Conservation (phyloP, 345 rosid species). For the Mangifera indica region DNA sequence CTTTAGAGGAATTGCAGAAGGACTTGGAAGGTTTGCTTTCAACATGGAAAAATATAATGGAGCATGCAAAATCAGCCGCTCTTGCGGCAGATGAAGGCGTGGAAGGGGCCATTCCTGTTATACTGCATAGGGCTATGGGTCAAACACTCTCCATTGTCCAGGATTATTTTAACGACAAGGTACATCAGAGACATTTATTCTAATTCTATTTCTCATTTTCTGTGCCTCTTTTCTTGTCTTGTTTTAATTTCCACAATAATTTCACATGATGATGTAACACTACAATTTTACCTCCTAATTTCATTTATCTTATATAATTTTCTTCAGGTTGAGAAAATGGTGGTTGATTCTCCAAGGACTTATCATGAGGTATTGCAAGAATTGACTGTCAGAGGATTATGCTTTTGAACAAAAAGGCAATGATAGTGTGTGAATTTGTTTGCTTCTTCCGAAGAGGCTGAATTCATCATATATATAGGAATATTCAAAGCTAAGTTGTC, state of each 20-base stretch:
- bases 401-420: conserved; percentile 8
- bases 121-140: conserved; percentile 93
- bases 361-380: conserved; percentile 76
- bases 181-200: conserved; percentile 16
- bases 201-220: conserved; percentile 9
- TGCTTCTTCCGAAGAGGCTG: not conserved
- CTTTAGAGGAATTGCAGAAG: conserved; percentile 81
- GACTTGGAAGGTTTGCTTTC: conserved; percentile 84
- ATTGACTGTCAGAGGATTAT: conserved; percentile 2
- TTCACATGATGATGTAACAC: conserved; percentile 1
- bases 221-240: not conserved
- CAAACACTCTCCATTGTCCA: conserved; percentile 96
- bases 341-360: conserved; percentile 91
- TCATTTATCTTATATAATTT: conserved; percentile 2
- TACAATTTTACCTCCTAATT: conserved; percentile 18
- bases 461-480: not conserved
- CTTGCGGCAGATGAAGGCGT: conserved; percentile 98
- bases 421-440: conserved; percentile 9
- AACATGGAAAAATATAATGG: conserved; percentile 80
- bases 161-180: conserved; percentile 90
- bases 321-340: conserved; percentile 79
- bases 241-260: conserved; percentile 1
- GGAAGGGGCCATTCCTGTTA: conserved; percentile 83
- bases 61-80: conserved; percentile 88
- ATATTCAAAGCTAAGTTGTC: not conserved